Conservation (phyloP, 1,139 yeast species). For the Kodamaea arcana region DNA sequence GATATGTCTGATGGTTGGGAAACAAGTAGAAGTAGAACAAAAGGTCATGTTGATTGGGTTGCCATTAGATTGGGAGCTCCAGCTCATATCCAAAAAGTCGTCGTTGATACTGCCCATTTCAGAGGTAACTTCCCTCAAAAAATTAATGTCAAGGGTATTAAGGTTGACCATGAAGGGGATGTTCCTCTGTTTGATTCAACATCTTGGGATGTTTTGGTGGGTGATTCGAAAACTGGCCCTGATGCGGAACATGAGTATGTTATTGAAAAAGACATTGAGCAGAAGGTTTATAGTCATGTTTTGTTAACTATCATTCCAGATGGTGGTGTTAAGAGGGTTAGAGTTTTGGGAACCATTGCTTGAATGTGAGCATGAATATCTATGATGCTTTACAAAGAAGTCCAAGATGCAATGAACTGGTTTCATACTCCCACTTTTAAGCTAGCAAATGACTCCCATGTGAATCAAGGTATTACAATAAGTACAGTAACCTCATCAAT, state of each 20-base stretch:
- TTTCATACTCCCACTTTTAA: too few relatives aligned
- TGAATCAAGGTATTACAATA: too few relatives aligned
- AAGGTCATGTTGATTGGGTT: slow-evolving; percentile 90
- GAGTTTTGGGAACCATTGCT: slow-evolving; percentile 67
- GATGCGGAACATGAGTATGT: slow-evolving; percentile 69
- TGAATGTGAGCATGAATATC: too few relatives aligned
- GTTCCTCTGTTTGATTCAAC: slow-evolving; percentile 31
- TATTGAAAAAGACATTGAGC: slow-evolving; percentile 17
- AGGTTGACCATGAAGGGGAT: slow-evolving; percentile 31
- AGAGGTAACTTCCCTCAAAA: slow-evolving; percentile 91
- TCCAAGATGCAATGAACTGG: too few relatives aligned
- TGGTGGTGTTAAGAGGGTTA: slow-evolving; percentile 89
- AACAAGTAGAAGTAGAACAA: slow-evolving; percentile 80
- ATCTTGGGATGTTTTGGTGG: slow-evolving; percentile 65
- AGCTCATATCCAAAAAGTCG: slow-evolving; percentile 52
- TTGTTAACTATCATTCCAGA: slow-evolving; percentile 85
- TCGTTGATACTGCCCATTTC: slow-evolving; percentile 88
- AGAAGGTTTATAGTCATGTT: slow-evolving; percentile 54
- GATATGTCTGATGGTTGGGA: slow-evolving; percentile 99
- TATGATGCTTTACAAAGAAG: too few relatives aligned
- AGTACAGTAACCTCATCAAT: too few relatives aligned
- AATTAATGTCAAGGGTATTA: slow-evolving; percentile 57
- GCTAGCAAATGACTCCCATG: too few relatives aligned
- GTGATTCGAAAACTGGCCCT: slow-evolving; percentile 68
- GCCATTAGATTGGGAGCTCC: slow-evolving; percentile 70